Conservation (phyloP, 2,329 filamentous ascomycete genomes). For the Chrysoporthe deuterocubensis region DNA sequence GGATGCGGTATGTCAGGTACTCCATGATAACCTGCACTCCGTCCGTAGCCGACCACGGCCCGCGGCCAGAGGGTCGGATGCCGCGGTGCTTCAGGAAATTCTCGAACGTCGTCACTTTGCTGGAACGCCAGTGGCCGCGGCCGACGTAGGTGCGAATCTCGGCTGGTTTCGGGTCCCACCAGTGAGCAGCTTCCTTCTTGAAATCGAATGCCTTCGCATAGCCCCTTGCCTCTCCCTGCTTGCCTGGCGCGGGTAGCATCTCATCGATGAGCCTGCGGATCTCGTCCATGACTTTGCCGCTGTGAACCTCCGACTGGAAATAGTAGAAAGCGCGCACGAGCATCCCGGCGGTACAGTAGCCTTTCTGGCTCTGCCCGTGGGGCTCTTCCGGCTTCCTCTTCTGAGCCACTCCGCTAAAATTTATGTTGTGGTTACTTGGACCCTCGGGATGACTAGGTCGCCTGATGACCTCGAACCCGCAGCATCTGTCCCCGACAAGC, state of each 20-base stretch:
- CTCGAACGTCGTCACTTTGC: not conserved
- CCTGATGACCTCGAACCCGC: not conserved
- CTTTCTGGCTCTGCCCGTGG: not conserved
- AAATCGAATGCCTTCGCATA: not conserved
- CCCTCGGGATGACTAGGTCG: not conserved
- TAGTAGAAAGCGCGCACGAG: not conserved
- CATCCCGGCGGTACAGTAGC: conserved; percentile 4
- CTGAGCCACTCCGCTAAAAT: not conserved
- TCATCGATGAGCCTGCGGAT: not conserved
- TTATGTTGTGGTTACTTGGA: not conserved
- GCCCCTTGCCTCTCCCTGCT: not conserved
- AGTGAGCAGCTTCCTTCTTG: not conserved
- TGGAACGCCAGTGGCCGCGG: not conserved
- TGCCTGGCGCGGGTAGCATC: not conserved
- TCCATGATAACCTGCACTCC: conserved; percentile 3
- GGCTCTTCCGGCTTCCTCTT: conserved; percentile 2
- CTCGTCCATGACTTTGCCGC: not conserved
- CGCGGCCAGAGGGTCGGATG: not conserved
- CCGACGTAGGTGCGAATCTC: conserved; percentile 8
- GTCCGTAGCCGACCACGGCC: not conserved
- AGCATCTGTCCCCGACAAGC: not conserved
- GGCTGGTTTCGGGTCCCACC: not conserved
- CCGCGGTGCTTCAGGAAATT: conserved; percentile 1
- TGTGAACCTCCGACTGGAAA: conserved; percentile 3
- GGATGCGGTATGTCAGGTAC: not conserved